These are phyloP conservation scores for Actinidia arguta DNA, from an alignment of 179 eudicot species.

Conservation along the genomic window DNA sequence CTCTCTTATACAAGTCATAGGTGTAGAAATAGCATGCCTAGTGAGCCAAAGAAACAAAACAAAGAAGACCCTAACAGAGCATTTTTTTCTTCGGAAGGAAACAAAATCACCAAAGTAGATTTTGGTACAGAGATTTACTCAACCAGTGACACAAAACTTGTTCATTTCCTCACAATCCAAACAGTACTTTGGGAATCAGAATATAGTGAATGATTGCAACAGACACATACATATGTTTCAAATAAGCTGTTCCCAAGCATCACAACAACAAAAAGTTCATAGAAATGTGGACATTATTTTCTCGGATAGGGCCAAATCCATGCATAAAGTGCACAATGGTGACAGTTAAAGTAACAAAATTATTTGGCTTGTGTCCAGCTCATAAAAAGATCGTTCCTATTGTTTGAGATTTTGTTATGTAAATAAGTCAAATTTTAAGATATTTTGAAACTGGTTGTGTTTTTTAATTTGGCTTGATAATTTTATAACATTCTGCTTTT, in stretches of 20 bases:
- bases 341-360: background rate
- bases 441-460: too few species aligned
- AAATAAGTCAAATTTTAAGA: too few species aligned
- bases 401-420: too few species aligned
- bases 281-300: too few species aligned
- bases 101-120: constrained; percentile 2
- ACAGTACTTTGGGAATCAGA: background rate
- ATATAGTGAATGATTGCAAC: background rate
- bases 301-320: background rate
- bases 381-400: too few species aligned
- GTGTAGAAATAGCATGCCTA: background rate
- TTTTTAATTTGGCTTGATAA: too few species aligned
- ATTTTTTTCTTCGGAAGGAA: background rate
- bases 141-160: background rate
- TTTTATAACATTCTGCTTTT: too few species aligned
- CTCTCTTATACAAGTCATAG: background rate
- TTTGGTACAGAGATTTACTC: constrained; percentile 9
- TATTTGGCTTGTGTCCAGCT: background rate
- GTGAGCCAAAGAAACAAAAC: background rate
- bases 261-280: background rate
- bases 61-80: background rate
- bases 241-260: background rate
- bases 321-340: background rate
- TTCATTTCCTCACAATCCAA: constrained; percentile 8
- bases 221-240: constrained; percentile 3